Percentiles rank a stretch among this genome's conserved stretches.
Conservation (phyloP, 148 eudicot species). For the Silene conica region DNA sequence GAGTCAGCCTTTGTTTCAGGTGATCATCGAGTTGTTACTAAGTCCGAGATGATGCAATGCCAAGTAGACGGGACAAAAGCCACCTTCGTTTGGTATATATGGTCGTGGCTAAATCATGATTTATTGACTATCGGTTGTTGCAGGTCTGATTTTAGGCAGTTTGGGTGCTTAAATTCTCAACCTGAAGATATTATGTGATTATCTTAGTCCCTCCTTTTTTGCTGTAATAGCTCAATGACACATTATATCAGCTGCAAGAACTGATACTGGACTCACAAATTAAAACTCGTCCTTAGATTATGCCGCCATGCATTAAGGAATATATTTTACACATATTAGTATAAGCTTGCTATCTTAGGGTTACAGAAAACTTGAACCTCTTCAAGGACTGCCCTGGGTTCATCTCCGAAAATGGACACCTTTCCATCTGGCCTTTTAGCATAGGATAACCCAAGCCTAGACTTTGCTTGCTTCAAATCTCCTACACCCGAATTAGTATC, state of each 20-base stretch:
- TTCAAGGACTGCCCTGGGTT: conserved; percentile 43
- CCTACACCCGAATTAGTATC: conserved; percentile 77
- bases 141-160: too few species aligned
- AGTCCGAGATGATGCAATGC: too few species aligned
- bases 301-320: background rate
- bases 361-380: conserved; percentile 83
- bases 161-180: too few species aligned
- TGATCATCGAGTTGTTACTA: too few species aligned
- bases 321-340: conserved; percentile 26
- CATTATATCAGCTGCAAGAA: background rate
- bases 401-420: conserved; percentile 79
- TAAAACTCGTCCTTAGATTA: conserved; percentile 1
- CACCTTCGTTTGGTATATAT: too few species aligned
- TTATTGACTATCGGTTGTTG: too few species aligned
- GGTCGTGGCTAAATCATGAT: too few species aligned
- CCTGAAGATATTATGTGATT: too few species aligned
- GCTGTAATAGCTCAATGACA: too few species aligned
- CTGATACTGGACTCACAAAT: background rate
- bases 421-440: conserved; percentile 83
- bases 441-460: conserved; percentile 78
- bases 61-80: too few species aligned
- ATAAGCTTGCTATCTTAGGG: conserved; percentile 75
- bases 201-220: too few species aligned
- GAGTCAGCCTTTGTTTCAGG: background rate
- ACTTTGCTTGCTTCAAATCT: conserved; percentile 79